Percentiles rank a stretch among this genome's conserved stretches.
These are phyloP conservation scores for Yarrowia yakushimensis DNA, from an alignment of 805 yeast genomes.

Conservation along the genomic window DNA sequence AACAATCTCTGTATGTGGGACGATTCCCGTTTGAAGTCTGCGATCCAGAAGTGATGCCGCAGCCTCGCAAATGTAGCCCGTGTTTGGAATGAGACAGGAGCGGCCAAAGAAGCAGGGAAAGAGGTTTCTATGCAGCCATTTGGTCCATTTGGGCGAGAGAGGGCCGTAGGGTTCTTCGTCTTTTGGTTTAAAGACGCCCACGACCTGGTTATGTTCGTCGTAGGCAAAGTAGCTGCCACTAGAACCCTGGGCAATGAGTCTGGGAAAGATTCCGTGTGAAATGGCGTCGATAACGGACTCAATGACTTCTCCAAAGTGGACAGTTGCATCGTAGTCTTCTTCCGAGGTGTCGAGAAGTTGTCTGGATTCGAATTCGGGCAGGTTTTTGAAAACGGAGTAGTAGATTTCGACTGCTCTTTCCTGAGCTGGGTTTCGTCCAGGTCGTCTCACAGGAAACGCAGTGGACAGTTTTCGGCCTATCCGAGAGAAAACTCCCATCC, in stretches of 20 bases:
- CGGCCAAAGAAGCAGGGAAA: slow-evolving; percentile 78
- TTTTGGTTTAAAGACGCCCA: slow-evolving; percentile 71
- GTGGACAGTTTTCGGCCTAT: neutral
- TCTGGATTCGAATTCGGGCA: slow-evolving; percentile 35
- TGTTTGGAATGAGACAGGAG: slow-evolving; percentile 66
- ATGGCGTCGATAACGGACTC: slow-evolving; percentile 47
- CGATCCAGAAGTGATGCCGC: slow-evolving; percentile 67
- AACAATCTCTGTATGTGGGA: slow-evolving; percentile 63
- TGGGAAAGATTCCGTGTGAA: slow-evolving; percentile 47
- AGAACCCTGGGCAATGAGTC: slow-evolving; percentile 59
- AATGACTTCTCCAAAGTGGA: slow-evolving; percentile 43
- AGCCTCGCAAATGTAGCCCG: slow-evolving; percentile 68
- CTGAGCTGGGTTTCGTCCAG: neutral
- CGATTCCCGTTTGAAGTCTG: slow-evolving; percentile 55
- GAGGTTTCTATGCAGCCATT: slow-evolving; percentile 70
- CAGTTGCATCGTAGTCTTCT: slow-evolving; percentile 37
- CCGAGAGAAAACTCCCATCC: slow-evolving; percentile 11
- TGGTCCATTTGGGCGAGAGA: slow-evolving; percentile 72
- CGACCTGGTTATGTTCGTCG: slow-evolving; percentile 39
- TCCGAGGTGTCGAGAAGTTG: slow-evolving; percentile 35
- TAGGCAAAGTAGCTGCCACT: slow-evolving; percentile 66
- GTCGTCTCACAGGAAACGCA: neutral
- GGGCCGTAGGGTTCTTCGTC: slow-evolving; percentile 83
- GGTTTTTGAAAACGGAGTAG: slow-evolving; percentile 50
- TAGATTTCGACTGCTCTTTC: slow-evolving; percentile 42